These are phyloP conservation scores for Lepiota venenata DNA, from an alignment of 768 basidiomycete genomes.

Conservation along the genomic window DNA sequence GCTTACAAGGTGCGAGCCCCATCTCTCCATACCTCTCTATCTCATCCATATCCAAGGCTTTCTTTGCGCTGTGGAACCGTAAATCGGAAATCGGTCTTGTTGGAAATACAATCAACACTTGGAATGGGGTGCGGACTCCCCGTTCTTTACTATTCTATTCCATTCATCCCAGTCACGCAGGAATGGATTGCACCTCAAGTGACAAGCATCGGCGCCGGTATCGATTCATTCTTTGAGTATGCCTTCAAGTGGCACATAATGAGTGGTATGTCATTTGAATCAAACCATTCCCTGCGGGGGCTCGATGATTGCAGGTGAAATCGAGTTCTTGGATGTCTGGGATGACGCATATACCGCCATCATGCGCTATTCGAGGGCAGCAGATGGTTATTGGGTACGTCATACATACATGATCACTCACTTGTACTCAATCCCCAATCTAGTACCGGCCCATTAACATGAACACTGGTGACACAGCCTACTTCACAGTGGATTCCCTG, in stretches of 20 bases:
- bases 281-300: neutral
- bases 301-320: conserved; percentile 49
- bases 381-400: conserved; percentile 86
- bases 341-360: conserved; percentile 78
- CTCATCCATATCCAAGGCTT: conserved; percentile 46
- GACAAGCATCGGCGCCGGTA: conserved; percentile 87
- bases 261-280: conserved; percentile 47
- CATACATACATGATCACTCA: neutral
- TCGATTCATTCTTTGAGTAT: conserved; percentile 96
- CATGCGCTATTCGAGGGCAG: conserved; percentile 80
- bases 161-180: conserved; percentile 29
- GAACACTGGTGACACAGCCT: conserved; percentile 68
- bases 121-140: conserved; percentile 64
- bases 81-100: conserved; percentile 81
- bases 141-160: neutral
- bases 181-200: conserved; percentile 75
- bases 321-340: conserved; percentile 81
- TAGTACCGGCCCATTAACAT: conserved; percentile 90
- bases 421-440: neutral
- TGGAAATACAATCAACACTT: conserved; percentile 84
- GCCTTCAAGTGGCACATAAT: conserved; percentile 90
- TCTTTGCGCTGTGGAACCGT: conserved; percentile 92
- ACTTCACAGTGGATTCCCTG: conserved; percentile 85
- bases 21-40: neutral
- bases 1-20: conserved; percentile 54